Evolutionary conservation across 768 basidiomycete genomes (phyloP).

Genomic region (Boletus huronensis): DNA sequence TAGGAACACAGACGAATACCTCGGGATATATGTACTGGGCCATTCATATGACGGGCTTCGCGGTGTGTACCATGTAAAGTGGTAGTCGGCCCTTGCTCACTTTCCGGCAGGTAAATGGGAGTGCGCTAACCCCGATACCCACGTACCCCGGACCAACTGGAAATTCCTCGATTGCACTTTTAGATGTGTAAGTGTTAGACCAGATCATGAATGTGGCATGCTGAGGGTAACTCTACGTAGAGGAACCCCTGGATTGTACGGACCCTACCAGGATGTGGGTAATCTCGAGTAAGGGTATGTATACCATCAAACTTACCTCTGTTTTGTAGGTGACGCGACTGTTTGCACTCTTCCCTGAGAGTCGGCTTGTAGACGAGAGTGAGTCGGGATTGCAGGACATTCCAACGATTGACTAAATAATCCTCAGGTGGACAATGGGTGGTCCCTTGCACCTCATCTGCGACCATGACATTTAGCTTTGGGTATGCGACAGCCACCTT

Average conservation of each 20-base stretch:
- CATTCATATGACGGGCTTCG: constrained; percentile 53
- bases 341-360: constrained; percentile 54
- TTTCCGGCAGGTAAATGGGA: constrained; percentile 51
- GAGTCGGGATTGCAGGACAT: constrained; percentile 17
- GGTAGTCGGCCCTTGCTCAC: constrained; percentile 1
- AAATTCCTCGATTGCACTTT: constrained; percentile 60
- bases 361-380: constrained; percentile 67
- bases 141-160: constrained; percentile 58
- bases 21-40: constrained; percentile 79
- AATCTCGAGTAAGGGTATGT: neutral
- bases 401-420: neutral
- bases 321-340: constrained; percentile 58
- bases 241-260: constrained; percentile 68
- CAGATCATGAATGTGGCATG: neutral
- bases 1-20: constrained; percentile 50
- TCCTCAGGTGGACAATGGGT: constrained; percentile 65
- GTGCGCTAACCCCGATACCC: constrained; percentile 48
- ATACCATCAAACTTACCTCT: neutral
- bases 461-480: constrained; percentile 63
- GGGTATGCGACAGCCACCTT: constrained; percentile 43
- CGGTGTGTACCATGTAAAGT: constrained; percentile 35
- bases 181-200: constrained; percentile 61
- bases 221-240: constrained; percentile 35
- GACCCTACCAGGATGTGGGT: constrained; percentile 73
- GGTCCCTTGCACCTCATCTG: constrained; percentile 62